phyloP scores from a whole-genome alignment of 139 green algal species.

The Haematococcus sp. region DNA sequence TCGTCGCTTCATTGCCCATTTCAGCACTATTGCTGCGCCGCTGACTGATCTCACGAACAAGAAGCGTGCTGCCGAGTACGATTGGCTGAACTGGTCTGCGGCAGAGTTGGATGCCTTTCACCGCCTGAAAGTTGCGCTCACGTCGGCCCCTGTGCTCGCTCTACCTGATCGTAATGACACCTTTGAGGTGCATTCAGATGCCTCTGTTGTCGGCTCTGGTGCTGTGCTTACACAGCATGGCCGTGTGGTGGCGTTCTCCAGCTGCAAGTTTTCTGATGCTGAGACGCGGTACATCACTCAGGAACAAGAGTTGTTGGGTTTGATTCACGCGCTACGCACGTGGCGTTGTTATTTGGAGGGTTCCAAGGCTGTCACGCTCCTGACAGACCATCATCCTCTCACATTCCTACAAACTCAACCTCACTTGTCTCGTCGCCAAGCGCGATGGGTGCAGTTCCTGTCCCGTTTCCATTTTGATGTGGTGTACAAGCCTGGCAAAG shows the following conservation, averaged over 20 bases:
- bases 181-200: constrained; percentile 26
- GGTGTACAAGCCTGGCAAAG: neutral
- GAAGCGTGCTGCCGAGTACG: neutral
- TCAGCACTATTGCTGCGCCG: constrained; percentile 15
- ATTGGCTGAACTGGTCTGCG: neutral
- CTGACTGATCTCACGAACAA: constrained; percentile 21
- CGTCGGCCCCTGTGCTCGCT: constrained; percentile 15
- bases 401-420: neutral
- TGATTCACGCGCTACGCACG: constrained; percentile 19
- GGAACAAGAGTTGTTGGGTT: constrained; percentile 27
- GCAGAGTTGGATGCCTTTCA: constrained; percentile 7
- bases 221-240: constrained; percentile 28
- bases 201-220: constrained; percentile 23
- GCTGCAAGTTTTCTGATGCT: neutral
- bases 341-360: constrained; percentile 19
- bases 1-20: constrained; percentile 26
- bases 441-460: constrained; percentile 3
- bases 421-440: neutral
- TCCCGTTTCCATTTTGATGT: neutral
- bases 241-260: constrained; percentile 7
- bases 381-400: constrained; percentile 21
- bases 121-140: constrained; percentile 14
- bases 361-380: neutral
- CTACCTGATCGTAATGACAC: constrained; percentile 10
- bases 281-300: neutral